Base-by-base conservation (phyloP, 2,329 filamentous ascomycete species). In the Trichoderma endophyticum region DNA sequence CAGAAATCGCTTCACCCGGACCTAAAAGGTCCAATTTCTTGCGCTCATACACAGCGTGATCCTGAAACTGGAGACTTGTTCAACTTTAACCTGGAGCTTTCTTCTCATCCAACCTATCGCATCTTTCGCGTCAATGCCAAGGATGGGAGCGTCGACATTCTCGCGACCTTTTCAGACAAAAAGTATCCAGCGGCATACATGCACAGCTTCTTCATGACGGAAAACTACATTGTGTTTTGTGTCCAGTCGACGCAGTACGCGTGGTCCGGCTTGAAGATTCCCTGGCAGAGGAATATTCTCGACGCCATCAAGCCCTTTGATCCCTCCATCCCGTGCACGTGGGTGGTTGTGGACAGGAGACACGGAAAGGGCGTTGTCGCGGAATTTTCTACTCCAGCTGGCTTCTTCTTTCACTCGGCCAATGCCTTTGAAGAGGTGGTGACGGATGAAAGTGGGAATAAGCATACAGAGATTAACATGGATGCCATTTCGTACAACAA, bases 381-480 rank as follows among this genome's bases (percentile, higher is more conserved):
- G 8, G 88, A 86, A 2, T 95, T 92, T 76, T 86, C 90, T 21
- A 91, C 88, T 18, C 85, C 88, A 0, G 87, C 92, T 0, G 90
- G 90, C 61, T 97, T 95, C 83, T 91, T 89, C 80, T 97, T 97
- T 80, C 93, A 97, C 81, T 89, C 88, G 0, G 84, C 93, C 78
- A 97, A 97, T 75, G 88, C 92, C 0, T 96, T 90, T 78, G 92
- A 95, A 76, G 87, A 93, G 74, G 74, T 76, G 0, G 73, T 77
- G 0, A 79, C 82, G 34, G 81, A 80, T 2, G 82, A 84, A 1
- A 76, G 78, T 0, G 78, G 77, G 2, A 71, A 77, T 12, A 71
- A 76, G 11, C 67, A 70, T 14, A 79, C 75, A 1, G 84, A 90
- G 72, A 84, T 96, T 21, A 83, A 90, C 34, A 89, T 91, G 70